Evolutionary conservation across 495 filamentous ascomycete genomes (phyloP), one percentile per base, ranked within the genome.

Genomic region (Zalerion maritima): DNA sequence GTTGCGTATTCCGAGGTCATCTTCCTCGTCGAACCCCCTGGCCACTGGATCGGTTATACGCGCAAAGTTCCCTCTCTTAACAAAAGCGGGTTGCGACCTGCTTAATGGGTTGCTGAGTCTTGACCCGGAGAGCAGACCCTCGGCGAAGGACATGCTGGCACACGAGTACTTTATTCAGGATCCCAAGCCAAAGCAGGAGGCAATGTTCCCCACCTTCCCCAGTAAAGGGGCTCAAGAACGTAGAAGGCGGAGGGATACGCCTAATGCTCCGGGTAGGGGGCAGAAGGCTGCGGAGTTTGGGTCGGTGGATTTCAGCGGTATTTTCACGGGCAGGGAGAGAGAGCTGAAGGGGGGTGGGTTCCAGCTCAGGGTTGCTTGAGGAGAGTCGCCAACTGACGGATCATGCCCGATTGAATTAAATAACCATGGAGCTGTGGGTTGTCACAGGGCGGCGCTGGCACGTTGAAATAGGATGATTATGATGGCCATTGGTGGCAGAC

Each of bases 161-260:
- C 85, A 94, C 51, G 62, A 71, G 23, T 97, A 89, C 49, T 97
- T 96, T 53, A 61, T 56, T 12, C 89, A 96, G 58, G 77, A 92
- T 34, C 89, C 89, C 1, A 77, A 75, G 18, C 81, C 83, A 1
- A 93, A 93, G 54, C 71, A 72, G 14, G 75, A 75, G 47, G 78
- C 73, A 40, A 80, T 91, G 76, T 86, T 91, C 40, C 81, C 81
- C 10, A 86, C 81, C 0, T 97, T 94, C 46, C 89, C 89, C 2
- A 85, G 77, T 28, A 94, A 94, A 54, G 89, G 87, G 0, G 83
- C 84, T 1, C 79, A 87, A 65, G 89, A 97, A 65, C 80, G 75
- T 46, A 52, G 85, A 42, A 60, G 82, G 35, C 57, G 69, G 18
- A 51, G 71, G 16, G 74, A 67, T 33, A 93, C 77, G 23, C 89